Conservation (phyloP, 768 basidiomycete genomes). For the Tricholoma sp. region DNA sequence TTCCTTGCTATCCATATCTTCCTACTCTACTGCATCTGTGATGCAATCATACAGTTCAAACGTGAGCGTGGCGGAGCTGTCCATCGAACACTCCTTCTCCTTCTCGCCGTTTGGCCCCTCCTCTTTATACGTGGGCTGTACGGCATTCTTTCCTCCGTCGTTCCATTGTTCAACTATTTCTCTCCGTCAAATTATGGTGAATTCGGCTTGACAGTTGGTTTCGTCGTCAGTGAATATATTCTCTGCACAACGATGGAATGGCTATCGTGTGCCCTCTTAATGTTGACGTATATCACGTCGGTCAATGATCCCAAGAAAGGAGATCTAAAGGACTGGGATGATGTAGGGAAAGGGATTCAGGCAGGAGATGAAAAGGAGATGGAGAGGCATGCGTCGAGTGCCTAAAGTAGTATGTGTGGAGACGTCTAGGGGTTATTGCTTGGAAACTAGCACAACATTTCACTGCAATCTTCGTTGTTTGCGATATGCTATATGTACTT, state of each 20-base stretch:
- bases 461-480: too few species aligned
- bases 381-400: neutral
- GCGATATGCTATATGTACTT: too few species aligned
- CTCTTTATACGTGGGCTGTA: slow-evolving; percentile 30
- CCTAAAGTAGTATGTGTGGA: neutral
- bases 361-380: neutral
- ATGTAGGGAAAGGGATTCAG: neutral
- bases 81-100: slow-evolving; percentile 25
- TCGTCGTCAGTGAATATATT: slow-evolving; percentile 24
- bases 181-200: slow-evolving; percentile 17
- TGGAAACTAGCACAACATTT: too few species aligned
- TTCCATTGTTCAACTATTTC: slow-evolving; percentile 23
- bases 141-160: slow-evolving; percentile 22
- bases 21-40: slow-evolving; percentile 20
- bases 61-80: slow-evolving; percentile 11
- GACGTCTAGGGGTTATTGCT: too few species aligned
- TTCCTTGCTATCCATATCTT: slow-evolving; percentile 26
- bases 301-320: slow-evolving; percentile 16
- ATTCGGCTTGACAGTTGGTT: slow-evolving; percentile 16
- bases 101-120: slow-evolving; percentile 27
- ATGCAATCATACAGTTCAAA: slow-evolving; percentile 21
- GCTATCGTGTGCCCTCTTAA: slow-evolving; percentile 19
- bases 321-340: slow-evolving; percentile 8
- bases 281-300: slow-evolving; percentile 17
- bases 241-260: slow-evolving; percentile 24